Evolutionary conservation across 306 rosid genomes (phyloP), one percentile per base, ranked within the genome.

Genomic region (Prunus armeniaca): DNA sequence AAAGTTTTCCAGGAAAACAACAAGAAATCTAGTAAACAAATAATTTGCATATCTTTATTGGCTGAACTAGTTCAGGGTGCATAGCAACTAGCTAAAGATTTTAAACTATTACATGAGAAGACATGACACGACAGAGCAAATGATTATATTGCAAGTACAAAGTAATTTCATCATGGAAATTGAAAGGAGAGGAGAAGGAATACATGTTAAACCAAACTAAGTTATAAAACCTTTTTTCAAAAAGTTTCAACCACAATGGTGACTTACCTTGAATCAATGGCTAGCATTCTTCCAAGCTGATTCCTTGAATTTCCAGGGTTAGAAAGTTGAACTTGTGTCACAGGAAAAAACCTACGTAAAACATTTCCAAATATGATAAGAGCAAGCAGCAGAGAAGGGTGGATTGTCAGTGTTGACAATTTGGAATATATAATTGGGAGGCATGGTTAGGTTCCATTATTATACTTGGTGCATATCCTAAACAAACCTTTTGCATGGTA

Each of bases 211-310:
- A 55, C 27, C 45, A 76, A 61, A 45, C 63, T 24, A 62, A 67
- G 61, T 32, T 3, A 71, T 47, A 79, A 51, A 72, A 78, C 63
- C 50, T 3, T 3, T 15, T 79, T 69, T 80, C 73, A 67, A 76
- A 60, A 24, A 12, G 71, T 41, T 22, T 67, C 24, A 54, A 67
- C 66, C 51, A 77, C 64, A 80, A 75, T 76, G 71, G 24, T 65
- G 74, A 75, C 76, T 54, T 81, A 90, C 98, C 91, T 90, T 67
- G 96, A 82, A 86, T 94, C 95, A 85, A 93, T 80, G 20, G 89
- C 87, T 56, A 94, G 78, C 96, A 87, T 80, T 88, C 98, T 87
- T 82, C 96, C 98, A 43, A 89, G 93, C 80, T 87, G 89, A 86
- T 84, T 79, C 81, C 88, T 85, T 24, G 80, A 49, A 72, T 90